Base-by-base conservation (phyloP, 768 basidiomycete genomes). In the Leccinum ochraceum region DNA sequence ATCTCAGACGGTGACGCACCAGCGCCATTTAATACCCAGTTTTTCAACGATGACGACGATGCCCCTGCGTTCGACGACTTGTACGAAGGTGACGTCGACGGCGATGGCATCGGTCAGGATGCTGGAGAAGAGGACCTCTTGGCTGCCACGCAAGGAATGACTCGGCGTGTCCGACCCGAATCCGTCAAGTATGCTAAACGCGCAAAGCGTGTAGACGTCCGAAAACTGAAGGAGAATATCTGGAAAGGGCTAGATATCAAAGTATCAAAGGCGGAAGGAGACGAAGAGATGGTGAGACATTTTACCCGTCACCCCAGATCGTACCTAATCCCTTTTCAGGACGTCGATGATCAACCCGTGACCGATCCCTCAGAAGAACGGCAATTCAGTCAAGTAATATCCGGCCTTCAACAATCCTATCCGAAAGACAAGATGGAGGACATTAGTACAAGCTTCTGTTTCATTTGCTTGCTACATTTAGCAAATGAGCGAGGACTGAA, bases 381-480 rank as follows among this genome's bases (percentile, higher is more conserved):
- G 16, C 81, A 83, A 57, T 94, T 94, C 73, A 85, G 85, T 58
- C 83, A 86, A 58, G 95, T 98, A 63, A 92, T 98, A 65, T 82
- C 86, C 2, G 87, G 87, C 17, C 81, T 99, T 36, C 86, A 91
- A 65, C 81, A 77, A 55, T 85, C 89, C 6, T 98, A 98, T 74
- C 94, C 96, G 0, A 77, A 78, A 60, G 95, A 98, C 48, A 98
- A 96, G 79, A 91, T 98, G 89, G 90, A 90, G 44, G 97, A 99
- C 64, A 97, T 98, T 71, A 97, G 95, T 73, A 98, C 97, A 16
- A 96, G 94, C 64, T 98, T 96, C 86, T 98, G 96, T 74, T 99
- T 98, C 79, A 99, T 98, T 73, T 98, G 97, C 70, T 79, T 98
- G 26, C 78, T 99, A 17, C 97, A 98, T 78, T 77, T 98, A 49